Base-by-base conservation (phyloP, 2,329 filamentous ascomycete genomes). In the Aspergillus novoparasiticus region DNA sequence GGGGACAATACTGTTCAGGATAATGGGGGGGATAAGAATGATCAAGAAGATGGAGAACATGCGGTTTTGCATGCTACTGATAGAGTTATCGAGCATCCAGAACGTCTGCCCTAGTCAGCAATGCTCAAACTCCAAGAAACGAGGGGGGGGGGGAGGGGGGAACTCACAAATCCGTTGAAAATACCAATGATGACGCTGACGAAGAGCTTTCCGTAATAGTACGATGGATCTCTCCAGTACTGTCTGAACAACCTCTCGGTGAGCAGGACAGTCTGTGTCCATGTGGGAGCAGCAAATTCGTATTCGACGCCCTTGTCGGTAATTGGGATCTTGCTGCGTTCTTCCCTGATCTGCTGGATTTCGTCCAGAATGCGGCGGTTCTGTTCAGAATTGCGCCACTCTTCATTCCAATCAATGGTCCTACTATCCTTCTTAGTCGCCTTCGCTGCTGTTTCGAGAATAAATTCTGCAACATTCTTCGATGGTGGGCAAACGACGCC, bases 181-280 rank as follows among this genome's bases (percentile, higher is more conserved):
- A 93, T 87, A 19, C 89, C 90, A 51, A 91, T 83, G 64, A 92
- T 84, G 62, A 92, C 86, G 4, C 87, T 84, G 39, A 89, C 85
- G 76, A 93, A 93, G 30, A 94, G 79, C 73, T 92, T 93, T 63
- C 89, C 88, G 75, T 93, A 93, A 60, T 92, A 81, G 75, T 94
- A 94, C 1, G 87, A 88, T 0, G 90, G 89, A 65, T 92, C 88
- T 16, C 91, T 85, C 90, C 90, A 93, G 79, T 93, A 89, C 68
- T 92, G 87, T 4, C 81, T 80, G 76, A 93, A 93, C 57, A 90
- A 84, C 26, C 91, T 85, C 74, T 88, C 88, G 4, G 89, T 91
- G 23, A 94, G 82, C 72, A 88, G 84, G 4, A 80, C 80, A 8
- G 85, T 90, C 77, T 94, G 91, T 1, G 85, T 75, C 72, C 78